phyloP scores from a whole-genome alignment of 2,329 filamentous ascomycete species.

The Neofusicoccum sp. region DNA sequence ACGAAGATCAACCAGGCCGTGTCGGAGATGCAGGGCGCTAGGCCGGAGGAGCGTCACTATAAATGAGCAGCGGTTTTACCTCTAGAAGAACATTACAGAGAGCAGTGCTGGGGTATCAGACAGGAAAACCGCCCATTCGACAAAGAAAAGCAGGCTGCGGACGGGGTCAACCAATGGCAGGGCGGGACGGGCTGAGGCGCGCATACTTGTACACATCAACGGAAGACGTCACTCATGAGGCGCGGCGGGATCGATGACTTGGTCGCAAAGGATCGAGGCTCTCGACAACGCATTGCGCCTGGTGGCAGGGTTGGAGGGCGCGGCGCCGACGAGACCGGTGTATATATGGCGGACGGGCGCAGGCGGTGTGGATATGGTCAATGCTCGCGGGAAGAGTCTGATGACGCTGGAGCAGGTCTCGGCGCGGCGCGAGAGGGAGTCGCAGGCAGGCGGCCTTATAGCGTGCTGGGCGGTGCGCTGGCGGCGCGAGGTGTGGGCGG shows the following conservation, averaged over 20 bases:
- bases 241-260: constrained; percentile 35
- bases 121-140: not conserved
- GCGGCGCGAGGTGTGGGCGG: constrained; percentile 2
- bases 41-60: constrained; percentile 1
- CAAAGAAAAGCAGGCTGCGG: constrained; percentile 8
- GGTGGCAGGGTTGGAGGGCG: constrained; percentile 34
- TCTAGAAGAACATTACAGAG: not conserved
- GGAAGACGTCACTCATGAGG: constrained; percentile 39
- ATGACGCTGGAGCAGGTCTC: constrained; percentile 31
- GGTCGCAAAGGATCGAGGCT: constrained; percentile 34
- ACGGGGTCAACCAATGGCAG: constrained; percentile 35
- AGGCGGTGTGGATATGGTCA: constrained; percentile 44
- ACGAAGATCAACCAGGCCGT: constrained; percentile 5
- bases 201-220: constrained; percentile 34
- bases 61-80: not conserved
- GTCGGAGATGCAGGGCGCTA: constrained; percentile 6
- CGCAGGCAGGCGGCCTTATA: constrained; percentile 22
- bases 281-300: constrained; percentile 39
- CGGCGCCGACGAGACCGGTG: constrained; percentile 33
- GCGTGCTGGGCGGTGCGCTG: constrained; percentile 6
- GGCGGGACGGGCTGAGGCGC: constrained; percentile 31
- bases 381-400: constrained; percentile 36
- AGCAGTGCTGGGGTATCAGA: constrained; percentile 1
- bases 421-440: constrained; percentile 24
- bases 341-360: constrained; percentile 35